Percentiles rank a stretch among this genome's conserved stretches.
Evolutionary conservation across 148 eudicot species (phyloP).

Genomic region (Tetragonia tetragonoides): DNA sequence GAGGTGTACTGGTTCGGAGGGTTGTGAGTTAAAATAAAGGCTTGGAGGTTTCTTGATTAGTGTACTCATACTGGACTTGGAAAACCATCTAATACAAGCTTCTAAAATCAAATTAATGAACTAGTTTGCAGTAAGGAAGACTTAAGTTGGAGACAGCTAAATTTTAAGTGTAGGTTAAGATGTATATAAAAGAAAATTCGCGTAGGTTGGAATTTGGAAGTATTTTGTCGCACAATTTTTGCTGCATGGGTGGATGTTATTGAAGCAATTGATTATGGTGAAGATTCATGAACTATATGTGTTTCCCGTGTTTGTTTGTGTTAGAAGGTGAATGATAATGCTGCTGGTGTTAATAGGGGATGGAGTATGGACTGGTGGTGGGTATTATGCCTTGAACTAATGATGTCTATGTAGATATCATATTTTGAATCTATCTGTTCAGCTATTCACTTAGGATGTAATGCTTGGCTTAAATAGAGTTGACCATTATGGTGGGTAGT

Average conservation of each 20-base stretch:
- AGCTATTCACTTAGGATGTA: not conserved
- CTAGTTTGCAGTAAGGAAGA: no score
- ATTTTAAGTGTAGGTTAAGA: no score
- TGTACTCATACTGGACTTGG: no score
- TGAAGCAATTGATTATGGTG: not conserved
- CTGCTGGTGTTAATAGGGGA: not conserved
- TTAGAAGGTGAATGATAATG: not conserved
- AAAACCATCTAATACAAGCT: not conserved
- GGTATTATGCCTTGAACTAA: not conserved
- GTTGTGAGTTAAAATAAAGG: not conserved
- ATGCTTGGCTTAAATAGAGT: not conserved
- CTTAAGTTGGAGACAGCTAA: no score
- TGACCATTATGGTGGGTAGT: no score
- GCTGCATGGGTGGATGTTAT: no score
- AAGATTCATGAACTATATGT: no score
- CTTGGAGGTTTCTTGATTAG: not conserved
- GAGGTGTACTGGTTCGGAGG: not conserved
- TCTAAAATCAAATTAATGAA: no score
- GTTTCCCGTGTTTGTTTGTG: not conserved
- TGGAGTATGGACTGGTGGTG: not conserved
- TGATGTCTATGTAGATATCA: not conserved
- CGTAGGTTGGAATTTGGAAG: no score
- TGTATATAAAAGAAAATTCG: no score
- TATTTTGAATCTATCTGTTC: not conserved
- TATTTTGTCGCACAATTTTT: no score